Percentiles rank a stretch among this genome's conserved stretches.
Conservation (phyloP, 2,329 filamentous ascomycete species). For the Clonostachys chloroleuca region DNA sequence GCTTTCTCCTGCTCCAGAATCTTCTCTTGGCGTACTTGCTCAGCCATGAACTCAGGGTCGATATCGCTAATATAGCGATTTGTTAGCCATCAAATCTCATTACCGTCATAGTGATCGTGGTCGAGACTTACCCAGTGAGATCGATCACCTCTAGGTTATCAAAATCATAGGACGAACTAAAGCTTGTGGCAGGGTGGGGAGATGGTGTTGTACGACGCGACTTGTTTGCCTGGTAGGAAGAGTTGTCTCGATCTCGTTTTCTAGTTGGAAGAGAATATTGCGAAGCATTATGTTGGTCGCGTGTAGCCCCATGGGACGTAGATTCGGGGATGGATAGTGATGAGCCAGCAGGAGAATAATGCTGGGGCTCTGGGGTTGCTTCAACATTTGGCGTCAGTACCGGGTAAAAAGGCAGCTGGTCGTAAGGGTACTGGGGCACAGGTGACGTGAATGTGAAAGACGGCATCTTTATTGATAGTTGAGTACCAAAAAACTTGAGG, state of each 20-base stretch:
- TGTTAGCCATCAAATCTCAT: not conserved
- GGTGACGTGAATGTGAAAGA: too few species aligned
- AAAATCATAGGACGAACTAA: not conserved
- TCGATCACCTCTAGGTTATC: conserved; percentile 27
- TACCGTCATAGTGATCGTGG: not conserved
- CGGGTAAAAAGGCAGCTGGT: too few species aligned
- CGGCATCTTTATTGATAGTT: too few species aligned
- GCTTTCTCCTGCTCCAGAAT: conserved; percentile 18
- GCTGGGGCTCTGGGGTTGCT: too few species aligned
- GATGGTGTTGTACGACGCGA: conserved; percentile 22
- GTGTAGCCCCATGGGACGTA: too few species aligned
- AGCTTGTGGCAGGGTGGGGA: not conserved
- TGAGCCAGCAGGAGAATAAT: too few species aligned
- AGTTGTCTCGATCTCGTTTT: conserved; percentile 17
- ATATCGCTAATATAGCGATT: not conserved
- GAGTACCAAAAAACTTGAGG: too few species aligned
- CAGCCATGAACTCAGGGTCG: not conserved
- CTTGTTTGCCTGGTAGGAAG: conserved; percentile 16
- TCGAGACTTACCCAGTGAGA: conserved; percentile 29
- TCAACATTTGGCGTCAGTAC: too few species aligned
- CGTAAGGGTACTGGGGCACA: too few species aligned
- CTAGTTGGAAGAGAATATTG: conserved; percentile 14
- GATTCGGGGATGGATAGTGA: too few species aligned
- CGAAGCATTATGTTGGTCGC: not conserved
- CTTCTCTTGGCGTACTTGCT: conserved; percentile 21